A percentile compares a stretch with the other conserved stretches of the same genome.
phyloP scores from a whole-genome alignment of 495 filamentous ascomycete genomes.

The Neurospora tetraspora region DNA sequence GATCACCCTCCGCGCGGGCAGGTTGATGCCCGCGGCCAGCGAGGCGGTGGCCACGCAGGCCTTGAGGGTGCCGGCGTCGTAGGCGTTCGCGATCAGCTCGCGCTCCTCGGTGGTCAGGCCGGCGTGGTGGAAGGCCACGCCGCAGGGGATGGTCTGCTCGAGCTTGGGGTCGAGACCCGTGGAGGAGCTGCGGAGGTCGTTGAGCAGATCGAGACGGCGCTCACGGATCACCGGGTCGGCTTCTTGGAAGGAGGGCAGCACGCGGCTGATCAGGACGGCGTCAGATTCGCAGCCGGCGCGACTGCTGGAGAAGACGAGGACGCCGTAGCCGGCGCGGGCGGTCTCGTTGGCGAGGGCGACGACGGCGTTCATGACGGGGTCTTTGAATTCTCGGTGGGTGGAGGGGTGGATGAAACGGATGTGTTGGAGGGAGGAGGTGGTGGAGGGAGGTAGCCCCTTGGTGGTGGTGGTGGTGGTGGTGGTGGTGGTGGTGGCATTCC shows the following conservation, averaged over 20 bases:
- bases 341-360: constrained; percentile 61
- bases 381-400: constrained; percentile 47
- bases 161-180: constrained; percentile 60
- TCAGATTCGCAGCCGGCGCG: constrained; percentile 55
- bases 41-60: constrained; percentile 75
- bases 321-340: constrained; percentile 56
- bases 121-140: constrained; percentile 73
- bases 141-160: constrained; percentile 51
- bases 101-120: constrained; percentile 75
- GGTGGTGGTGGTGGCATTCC: constrained; percentile 23
- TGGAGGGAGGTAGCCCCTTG: constrained; percentile 8
- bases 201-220: constrained; percentile 55
- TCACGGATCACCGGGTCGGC: constrained; percentile 40
- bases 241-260: constrained; percentile 39
- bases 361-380: constrained; percentile 57
- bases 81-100: constrained; percentile 62
- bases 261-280: constrained; percentile 53
- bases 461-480: constrained; percentile 17
- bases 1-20: constrained; percentile 62
- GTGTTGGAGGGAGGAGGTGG: constrained; percentile 20
- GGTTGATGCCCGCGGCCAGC: constrained; percentile 77
- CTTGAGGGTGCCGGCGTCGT: constrained; percentile 59
- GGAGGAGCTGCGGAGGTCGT: constrained; percentile 54
- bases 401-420: constrained; percentile 45
- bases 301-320: constrained; percentile 66